These are phyloP conservation scores for Aspergillus bridgeri DNA, from an alignment of 495 filamentous ascomycete species.

Conservation along the genomic window DNA sequence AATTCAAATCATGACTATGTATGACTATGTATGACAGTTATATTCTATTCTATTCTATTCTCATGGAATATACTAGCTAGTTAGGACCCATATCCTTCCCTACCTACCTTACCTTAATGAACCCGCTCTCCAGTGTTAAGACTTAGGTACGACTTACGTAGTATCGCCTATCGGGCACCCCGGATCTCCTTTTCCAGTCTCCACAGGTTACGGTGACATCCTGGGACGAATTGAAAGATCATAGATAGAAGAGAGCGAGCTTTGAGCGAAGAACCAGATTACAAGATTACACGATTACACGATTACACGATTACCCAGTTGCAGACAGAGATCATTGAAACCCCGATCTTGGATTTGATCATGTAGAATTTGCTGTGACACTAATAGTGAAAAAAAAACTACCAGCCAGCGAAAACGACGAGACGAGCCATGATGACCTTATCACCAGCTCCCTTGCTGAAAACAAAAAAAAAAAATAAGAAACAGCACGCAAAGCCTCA, in stretches of 20 bases:
- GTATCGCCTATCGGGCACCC: no score
- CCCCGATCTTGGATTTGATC: neutral
- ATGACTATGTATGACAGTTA: neutral
- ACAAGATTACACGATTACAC: no score
- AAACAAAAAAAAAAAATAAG: neutral
- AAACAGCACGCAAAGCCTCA: neutral
- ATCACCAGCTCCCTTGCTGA: constrained; percentile 1
- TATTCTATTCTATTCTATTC: no score
- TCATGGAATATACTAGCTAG: no score
- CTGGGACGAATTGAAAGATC: neutral
- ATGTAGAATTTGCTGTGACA: neutral
- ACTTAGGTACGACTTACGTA: no score
- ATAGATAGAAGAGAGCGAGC: neutral
- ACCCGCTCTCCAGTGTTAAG: no score
- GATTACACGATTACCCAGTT: no score
- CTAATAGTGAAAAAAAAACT: neutral
- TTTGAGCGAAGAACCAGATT: neutral
- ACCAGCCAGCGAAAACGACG: neutral
- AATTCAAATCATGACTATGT: no score
- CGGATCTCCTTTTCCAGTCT: no score
- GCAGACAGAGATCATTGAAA: neutral
- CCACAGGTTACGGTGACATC: neutral
- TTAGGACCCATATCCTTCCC: no score
- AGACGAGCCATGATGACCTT: constrained; percentile 1
- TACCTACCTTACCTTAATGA: no score